Conservation (phyloP, 2,329 filamentous ascomycete species). For the Orbilia javanica region DNA sequence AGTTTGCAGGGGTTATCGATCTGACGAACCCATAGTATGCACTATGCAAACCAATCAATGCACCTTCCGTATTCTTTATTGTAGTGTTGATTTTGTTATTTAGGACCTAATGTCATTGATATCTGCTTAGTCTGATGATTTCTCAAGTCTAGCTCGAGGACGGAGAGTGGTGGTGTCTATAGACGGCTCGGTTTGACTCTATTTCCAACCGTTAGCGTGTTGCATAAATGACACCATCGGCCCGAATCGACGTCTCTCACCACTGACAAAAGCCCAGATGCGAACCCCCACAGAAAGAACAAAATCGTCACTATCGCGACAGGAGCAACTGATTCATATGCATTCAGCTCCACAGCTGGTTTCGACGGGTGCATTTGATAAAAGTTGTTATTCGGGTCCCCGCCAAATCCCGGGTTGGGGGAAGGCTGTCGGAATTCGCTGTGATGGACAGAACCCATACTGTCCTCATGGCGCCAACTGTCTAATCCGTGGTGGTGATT, state of each 20-base stretch:
- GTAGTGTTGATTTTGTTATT: constrained; percentile 57
- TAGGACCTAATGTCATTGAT: constrained; percentile 25
- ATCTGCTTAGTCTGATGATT: not conserved
- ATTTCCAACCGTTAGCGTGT: constrained; percentile 21
- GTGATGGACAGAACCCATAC: constrained; percentile 41
- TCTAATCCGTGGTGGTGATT: constrained; percentile 37
- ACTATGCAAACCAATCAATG: constrained; percentile 66
- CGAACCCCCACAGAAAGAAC: constrained; percentile 69
- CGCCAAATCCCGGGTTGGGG: constrained; percentile 47
- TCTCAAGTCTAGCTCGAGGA: constrained; percentile 59
- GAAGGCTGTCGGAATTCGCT: constrained; percentile 55
- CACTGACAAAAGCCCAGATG: constrained; percentile 67
- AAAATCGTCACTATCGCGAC: constrained; percentile 66
- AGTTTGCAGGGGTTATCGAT: not conserved
- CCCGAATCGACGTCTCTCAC: constrained; percentile 46
- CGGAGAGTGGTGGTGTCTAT: constrained; percentile 66
- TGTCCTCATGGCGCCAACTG: constrained; percentile 52
- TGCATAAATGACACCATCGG: constrained; percentile 39
- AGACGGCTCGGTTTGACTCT: constrained; percentile 64
- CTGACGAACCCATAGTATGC: constrained; percentile 68
- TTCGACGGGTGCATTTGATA: constrained; percentile 54
- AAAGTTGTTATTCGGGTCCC: constrained; percentile 55
- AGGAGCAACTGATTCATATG: constrained; percentile 57
- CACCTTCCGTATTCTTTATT: constrained; percentile 47
- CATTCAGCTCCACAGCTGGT: constrained; percentile 47